Percentiles rank a stretch among this genome's conserved stretches.
phyloP scores from a whole-genome alignment of 2,329 filamentous ascomycete genomes.

The Lecanicillium sp. region DNA sequence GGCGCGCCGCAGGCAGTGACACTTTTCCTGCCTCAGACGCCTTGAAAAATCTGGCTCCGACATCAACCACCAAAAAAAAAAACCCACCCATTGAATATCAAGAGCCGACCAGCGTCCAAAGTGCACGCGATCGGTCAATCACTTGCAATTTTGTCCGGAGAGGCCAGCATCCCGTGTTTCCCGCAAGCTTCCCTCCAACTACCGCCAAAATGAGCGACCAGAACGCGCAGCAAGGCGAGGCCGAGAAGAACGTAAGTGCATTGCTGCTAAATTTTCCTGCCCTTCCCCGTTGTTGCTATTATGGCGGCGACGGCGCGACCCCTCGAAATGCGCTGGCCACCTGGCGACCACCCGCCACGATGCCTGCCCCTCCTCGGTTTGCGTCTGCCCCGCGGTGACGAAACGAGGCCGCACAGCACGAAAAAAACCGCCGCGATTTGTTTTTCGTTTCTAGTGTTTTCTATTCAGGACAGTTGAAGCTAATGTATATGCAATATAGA shows the following conservation, averaged over 20 bases:
- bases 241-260: conserved; percentile 10
- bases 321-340: not conserved
- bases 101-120: not conserved
- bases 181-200: not conserved
- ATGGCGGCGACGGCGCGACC: too few species aligned
- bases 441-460: too few species aligned
- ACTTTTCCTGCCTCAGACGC: too few species aligned
- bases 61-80: too few species aligned
- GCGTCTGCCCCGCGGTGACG: conserved; percentile 5
- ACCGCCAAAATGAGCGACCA: conserved; percentile 10
- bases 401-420: not conserved
- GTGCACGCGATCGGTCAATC: conserved; percentile 7
- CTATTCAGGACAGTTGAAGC: too few species aligned
- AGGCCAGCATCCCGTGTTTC: conserved; percentile 2
- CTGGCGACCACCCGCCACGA: too few species aligned
- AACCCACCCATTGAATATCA: too few species aligned
- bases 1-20: too few species aligned
- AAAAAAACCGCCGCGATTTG: not conserved
- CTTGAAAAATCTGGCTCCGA: too few species aligned
- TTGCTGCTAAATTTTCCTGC: not conserved
- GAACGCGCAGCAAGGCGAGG: conserved; percentile 7
- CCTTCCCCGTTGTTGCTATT: too few species aligned
- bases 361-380: conserved; percentile 2
- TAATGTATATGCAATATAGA: too few species aligned
- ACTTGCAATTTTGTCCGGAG: conserved; percentile 1